Base-by-base conservation (phyloP, 2,329 filamentous ascomycete species). In the Paraconiothyrium sp. region DNA sequence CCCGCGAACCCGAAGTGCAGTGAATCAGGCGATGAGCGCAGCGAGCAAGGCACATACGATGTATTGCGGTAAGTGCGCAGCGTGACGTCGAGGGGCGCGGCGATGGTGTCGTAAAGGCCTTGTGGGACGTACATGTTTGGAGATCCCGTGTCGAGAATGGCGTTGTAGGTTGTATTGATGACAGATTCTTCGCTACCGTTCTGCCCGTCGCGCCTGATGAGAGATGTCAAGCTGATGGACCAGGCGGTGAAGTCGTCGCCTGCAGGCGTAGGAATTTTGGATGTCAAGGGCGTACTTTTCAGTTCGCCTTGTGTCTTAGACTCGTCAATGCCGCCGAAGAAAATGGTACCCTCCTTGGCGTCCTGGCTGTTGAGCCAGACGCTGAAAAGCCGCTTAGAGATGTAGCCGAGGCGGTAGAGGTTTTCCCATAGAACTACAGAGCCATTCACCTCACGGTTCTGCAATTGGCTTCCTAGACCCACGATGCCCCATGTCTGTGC, bases 41-140 rank as follows among this genome's bases (percentile, higher is more conserved):
- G 52, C 13, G 59, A 46, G 48, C 66, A 68, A 14, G 49, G 58
- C 2, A 68, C 60, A 35, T 68, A 68, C 3, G 61, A 58, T 2
- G 58, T 59, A 20, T 58, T 60, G 6, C 51, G 54, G 11, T 58
- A 22, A 6, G 58, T 54, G 22, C 54, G 50, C 32, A 60, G 35
- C 1, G 59, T 62, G 3, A 60, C 57, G 37, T 63, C 57, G 9
- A 69, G 44, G 1, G 47, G 58, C 6, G 60, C 48, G 20, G 61
- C 56, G 20, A 66, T 58, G 13, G 52, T 41, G 10, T 58, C 41
- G 51, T 65, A 67, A 1, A 69, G 44, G 11, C 39, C 8, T 10
- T 58, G 58, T 3, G 65, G 67, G 3, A 69, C 46, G 43, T 69
- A 69, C 61, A 69, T 65, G 39, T 67, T 66, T 4, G 65, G 67